Conservation (phyloP, 129 eudicot species). For the Lactuca sativa region DNA sequence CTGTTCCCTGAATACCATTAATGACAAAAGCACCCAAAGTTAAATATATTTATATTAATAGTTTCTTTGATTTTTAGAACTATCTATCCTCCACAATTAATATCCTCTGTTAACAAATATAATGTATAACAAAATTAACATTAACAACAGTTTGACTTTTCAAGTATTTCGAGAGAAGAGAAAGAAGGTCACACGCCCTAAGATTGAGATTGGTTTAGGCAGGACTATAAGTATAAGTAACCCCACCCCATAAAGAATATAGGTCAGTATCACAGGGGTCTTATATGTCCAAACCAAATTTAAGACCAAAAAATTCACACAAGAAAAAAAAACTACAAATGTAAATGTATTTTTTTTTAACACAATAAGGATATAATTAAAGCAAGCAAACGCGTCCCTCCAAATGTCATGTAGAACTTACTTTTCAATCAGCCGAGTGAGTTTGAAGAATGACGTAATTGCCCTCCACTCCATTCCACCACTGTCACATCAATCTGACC, state of each 20-base stretch:
- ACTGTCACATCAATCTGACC: conserved; percentile 55
- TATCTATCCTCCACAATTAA: conserved; percentile 9
- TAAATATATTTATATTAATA: conserved; percentile 27
- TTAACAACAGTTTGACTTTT: conserved; percentile 25
- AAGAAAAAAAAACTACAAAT: conserved; percentile 31
- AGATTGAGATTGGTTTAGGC: neutral
- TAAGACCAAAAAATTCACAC: conserved; percentile 40
- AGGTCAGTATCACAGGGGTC: conserved; percentile 27
- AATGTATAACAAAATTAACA: conserved; percentile 11
- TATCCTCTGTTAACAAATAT: conserved; percentile 4
- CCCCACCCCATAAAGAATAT: conserved; percentile 9
- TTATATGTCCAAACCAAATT: conserved; percentile 28
- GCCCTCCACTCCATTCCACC: neutral
- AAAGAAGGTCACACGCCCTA: conserved; percentile 30
- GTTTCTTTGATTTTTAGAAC: too few relatives aligned
- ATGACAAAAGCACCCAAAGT: conserved; percentile 39
- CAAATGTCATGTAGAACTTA: conserved; percentile 53
- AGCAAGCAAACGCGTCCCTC: conserved; percentile 38
- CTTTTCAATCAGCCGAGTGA: conserved; percentile 33
- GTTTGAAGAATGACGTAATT: neutral
- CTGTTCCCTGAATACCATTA: conserved; percentile 62
- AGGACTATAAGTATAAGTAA: conserved; percentile 10
- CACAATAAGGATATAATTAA: conserved; percentile 34
- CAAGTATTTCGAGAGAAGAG: conserved; percentile 17
- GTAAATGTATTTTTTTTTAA: conserved; percentile 22